Percentiles rank a stretch among this genome's conserved stretches.
Conservation (phyloP, 2,329 filamentous ascomycete species). For the Monosporascus sp. region DNA sequence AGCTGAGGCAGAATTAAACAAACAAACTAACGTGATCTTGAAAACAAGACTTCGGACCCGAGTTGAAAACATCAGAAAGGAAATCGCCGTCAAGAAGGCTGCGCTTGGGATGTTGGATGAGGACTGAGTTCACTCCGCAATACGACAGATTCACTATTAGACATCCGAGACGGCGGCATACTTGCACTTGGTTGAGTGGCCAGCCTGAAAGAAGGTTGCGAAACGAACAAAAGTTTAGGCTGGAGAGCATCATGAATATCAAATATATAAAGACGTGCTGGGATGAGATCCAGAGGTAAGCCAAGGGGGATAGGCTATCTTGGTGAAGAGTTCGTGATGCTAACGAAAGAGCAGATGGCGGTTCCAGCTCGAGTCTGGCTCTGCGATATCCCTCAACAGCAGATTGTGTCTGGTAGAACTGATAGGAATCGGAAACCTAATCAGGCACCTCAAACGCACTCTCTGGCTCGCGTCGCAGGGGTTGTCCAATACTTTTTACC, state of each 20-base stretch:
- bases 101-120: slow-evolving; percentile 25
- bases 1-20: slow-evolving; percentile 39
- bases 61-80: slow-evolving; percentile 40
- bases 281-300: no score
- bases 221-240: no score
- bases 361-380: not conserved
- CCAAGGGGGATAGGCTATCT: not conserved
- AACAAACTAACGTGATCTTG: slow-evolving; percentile 42
- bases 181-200: no score
- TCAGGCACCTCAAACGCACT: not conserved
- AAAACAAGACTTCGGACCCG: slow-evolving; percentile 43
- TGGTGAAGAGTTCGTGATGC: not conserved
- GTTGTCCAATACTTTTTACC: no score
- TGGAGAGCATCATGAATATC: no score
- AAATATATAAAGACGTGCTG: no score
- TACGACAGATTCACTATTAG: no score
- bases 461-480: no score
- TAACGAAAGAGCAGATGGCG: slow-evolving; percentile 1
- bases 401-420: not conserved
- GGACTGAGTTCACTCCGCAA: slow-evolving; percentile 15
- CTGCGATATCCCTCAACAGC: not conserved
- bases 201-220: no score
- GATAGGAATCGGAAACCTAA: not conserved
- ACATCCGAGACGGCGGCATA: no score
- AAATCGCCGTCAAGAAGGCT: slow-evolving; percentile 30